A percentile compares a stretch with the other conserved stretches of the same genome.
phyloP scores from a whole-genome alignment of 192 early-diverging fungal species.

The Coemansia sp. region DNA sequence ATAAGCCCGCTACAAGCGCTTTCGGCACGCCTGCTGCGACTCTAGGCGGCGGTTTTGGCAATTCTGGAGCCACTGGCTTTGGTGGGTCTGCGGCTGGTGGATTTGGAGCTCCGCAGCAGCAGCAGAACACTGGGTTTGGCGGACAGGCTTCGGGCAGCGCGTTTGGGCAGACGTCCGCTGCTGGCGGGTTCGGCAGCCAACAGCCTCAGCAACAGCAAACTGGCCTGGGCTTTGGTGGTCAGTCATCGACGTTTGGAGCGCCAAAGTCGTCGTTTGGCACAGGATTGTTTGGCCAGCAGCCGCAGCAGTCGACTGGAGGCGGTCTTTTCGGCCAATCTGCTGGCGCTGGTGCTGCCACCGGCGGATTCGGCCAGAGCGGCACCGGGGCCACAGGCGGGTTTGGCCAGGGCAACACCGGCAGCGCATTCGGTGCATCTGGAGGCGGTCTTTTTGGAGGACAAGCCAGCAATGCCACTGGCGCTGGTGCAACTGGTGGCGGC shows the following conservation, averaged over 20 bases:
- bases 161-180: background rate
- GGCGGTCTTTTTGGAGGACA: conserved; percentile 14
- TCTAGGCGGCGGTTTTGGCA: conserved; percentile 15
- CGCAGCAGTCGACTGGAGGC: background rate
- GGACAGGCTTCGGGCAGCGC: background rate
- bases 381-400: conserved; percentile 10
- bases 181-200: background rate
- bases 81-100: conserved; percentile 2
- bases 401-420: conserved; percentile 4
- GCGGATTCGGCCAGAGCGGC: conserved; percentile 24
- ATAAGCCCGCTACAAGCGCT: conserved; percentile 13
- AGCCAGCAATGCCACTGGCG: background rate
- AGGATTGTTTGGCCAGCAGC: conserved; percentile 2
- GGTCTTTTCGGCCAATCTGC: conserved; percentile 22
- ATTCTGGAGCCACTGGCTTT: conserved; percentile 16
- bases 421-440: conserved; percentile 55
- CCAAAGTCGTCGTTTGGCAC: background rate
- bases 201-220: background rate
- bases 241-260: background rate
- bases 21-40: conserved; percentile 21
- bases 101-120: conserved; percentile 25
- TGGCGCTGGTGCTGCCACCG: background rate
- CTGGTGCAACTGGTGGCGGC: conserved; percentile 15
- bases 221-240: background rate
- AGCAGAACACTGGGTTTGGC: background rate